Evolutionary conservation across 2,329 filamentous ascomycete genomes (phyloP).

Genomic region (Epichloe baconii): DNA sequence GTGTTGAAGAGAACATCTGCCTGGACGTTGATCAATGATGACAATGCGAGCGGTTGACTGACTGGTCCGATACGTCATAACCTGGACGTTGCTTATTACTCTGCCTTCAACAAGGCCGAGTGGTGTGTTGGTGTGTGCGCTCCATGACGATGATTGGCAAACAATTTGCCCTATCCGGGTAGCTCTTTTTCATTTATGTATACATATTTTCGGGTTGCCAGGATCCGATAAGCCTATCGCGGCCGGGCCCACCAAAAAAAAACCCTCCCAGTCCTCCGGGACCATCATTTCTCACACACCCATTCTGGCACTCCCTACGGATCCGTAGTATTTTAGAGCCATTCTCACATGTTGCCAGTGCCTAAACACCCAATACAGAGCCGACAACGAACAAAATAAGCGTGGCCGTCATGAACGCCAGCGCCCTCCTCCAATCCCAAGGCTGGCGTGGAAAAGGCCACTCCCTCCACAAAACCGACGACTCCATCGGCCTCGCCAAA

Average conservation of each 20-base stretch:
- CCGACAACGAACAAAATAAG: neutral
- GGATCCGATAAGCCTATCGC: neutral
- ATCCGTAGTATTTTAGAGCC: neutral
- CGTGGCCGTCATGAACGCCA: slow-evolving; percentile 56
- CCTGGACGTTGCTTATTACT: too few relatives aligned
- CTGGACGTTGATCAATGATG: too few relatives aligned
- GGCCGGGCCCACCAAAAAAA: neutral
- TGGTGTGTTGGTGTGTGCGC: too few relatives aligned
- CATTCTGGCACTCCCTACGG: neutral
- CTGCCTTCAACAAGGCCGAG: too few relatives aligned
- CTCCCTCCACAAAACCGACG: slow-evolving; percentile 64
- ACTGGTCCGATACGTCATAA: neutral
- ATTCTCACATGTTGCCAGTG: neutral
- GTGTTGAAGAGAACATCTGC: too few relatives aligned
- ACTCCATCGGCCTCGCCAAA: slow-evolving; percentile 63
- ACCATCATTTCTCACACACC: neutral
- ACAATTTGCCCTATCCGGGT: too few relatives aligned
- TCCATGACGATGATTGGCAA: too few relatives aligned
- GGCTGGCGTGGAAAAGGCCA: slow-evolving; percentile 87
- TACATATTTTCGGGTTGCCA: neutral
- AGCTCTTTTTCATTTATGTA: too few relatives aligned
- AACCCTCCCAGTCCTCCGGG: neutral
- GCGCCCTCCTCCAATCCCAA: slow-evolving; percentile 69
- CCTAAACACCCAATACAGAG: neutral
- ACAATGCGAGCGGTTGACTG: too few relatives aligned